Evolutionary conservation across 2,329 filamentous ascomycete genomes (phyloP).

Genomic region (Parastagonospora avenae): DNA sequence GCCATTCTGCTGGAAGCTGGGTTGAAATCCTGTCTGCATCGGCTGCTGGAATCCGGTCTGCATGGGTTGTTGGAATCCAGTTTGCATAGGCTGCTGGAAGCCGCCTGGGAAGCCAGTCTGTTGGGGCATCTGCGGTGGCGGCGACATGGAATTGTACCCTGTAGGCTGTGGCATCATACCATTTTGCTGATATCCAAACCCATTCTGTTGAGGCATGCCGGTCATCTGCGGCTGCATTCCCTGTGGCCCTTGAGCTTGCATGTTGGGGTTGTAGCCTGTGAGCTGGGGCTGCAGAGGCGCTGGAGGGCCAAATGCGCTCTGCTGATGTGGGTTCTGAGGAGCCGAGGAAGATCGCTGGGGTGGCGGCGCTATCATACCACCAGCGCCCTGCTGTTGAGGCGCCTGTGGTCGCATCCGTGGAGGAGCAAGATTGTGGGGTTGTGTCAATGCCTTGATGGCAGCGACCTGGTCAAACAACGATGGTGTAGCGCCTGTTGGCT

Average conservation of each 20-base stretch:
- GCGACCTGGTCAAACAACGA: slow-evolving; percentile 45
- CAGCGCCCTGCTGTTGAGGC: slow-evolving; percentile 65
- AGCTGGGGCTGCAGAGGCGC: slow-evolving; percentile 81
- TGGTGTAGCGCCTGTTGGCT: slow-evolving; percentile 53
- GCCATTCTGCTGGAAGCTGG: slow-evolving; percentile 54
- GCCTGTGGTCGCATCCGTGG: slow-evolving; percentile 72
- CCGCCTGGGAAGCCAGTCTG: slow-evolving; percentile 36
- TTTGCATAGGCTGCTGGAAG: slow-evolving; percentile 55
- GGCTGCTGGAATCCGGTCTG: slow-evolving; percentile 49
- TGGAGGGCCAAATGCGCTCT: slow-evolving; percentile 71
- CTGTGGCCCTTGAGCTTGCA: slow-evolving; percentile 73
- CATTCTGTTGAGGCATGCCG: slow-evolving; percentile 46
- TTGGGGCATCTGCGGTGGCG: slow-evolving; percentile 46
- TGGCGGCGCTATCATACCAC: slow-evolving; percentile 74
- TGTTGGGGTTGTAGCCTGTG: slow-evolving; percentile 68
- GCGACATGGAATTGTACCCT: slow-evolving; percentile 38
- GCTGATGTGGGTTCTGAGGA: slow-evolving; percentile 69
- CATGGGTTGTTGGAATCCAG: slow-evolving; percentile 54
- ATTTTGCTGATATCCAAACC: slow-evolving; percentile 41
- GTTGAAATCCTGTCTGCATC: slow-evolving; percentile 55
- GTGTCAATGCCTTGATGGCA: slow-evolving; percentile 46
- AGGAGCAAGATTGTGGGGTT: slow-evolving; percentile 45
- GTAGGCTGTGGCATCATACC: slow-evolving; percentile 47
- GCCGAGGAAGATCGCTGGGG: slow-evolving; percentile 84
- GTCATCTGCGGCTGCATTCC: slow-evolving; percentile 47